Evolutionary conservation across 257 asterid species (phyloP).

Genomic region (Anisodus acutangulus): DNA sequence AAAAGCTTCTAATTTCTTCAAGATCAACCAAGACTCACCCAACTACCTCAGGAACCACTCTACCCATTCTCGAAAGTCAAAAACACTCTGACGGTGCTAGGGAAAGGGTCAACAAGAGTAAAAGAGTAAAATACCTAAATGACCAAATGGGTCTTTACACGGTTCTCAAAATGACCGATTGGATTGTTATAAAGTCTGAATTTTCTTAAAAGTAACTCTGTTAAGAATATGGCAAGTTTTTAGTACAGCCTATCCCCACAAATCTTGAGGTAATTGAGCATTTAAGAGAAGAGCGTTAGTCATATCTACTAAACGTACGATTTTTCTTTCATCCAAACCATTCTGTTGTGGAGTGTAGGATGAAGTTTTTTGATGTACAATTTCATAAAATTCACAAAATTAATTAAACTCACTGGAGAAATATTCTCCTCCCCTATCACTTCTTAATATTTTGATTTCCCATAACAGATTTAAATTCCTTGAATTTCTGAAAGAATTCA

Average conservation of each 20-base stretch:
- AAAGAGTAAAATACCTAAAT: too few species aligned
- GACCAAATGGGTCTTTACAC: too few species aligned
- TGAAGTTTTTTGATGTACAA: background rate
- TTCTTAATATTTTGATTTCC: background rate
- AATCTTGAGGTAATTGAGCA: background rate
- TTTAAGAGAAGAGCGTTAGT: background rate
- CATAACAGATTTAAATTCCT: background rate
- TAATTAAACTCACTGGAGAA: background rate
- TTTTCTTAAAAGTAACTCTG: background rate
- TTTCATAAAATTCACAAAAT: background rate
- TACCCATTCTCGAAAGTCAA: too few species aligned
- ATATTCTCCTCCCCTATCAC: slow-evolving; percentile 10
- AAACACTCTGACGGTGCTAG: too few species aligned
- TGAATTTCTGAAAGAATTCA: too few species aligned
- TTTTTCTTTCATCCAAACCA: too few species aligned
- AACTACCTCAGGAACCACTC: too few species aligned
- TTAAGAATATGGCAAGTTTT: background rate
- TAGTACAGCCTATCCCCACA: background rate
- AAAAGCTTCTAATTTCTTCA: too few species aligned
- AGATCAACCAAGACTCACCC: too few species aligned
- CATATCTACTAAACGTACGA: background rate
- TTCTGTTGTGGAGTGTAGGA: background rate
- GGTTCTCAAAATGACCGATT: too few species aligned
- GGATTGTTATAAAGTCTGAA: background rate
- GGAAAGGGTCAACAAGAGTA: too few species aligned